Base-by-base conservation (phyloP, 495 filamentous ascomycete species). In the Aspergillus coremiiformis region DNA sequence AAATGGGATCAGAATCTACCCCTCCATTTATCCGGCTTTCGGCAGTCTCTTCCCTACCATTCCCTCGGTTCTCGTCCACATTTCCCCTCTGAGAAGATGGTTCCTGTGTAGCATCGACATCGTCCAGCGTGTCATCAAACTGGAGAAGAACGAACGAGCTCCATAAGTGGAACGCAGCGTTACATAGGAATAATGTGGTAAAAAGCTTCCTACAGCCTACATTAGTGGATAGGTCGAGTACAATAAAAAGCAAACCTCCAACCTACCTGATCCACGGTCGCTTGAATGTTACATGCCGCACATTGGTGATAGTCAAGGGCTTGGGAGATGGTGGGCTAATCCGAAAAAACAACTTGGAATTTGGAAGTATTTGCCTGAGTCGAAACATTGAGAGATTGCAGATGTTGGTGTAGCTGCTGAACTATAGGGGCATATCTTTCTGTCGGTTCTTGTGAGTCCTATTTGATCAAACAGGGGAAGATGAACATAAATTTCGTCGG, bases 1-100 rank as follows among this genome's bases (percentile, higher is more conserved):
- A 90, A 1, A 82, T 52, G 11, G 59, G 55, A 30, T 68, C 64
- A 39, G 75, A 59, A 56, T 60, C 59, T 43, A 57, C 66, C n/a
- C 64, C 48, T 17, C 73, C 62, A 24, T 71, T 57, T 21, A 61
- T 59, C 23, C 64, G 37, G 9, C 53, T 49, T 15, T 52, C 59
- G 27, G 57, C 14, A 6, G 56, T 39, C 7, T 54, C 29, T 15
- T 52, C 57, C 4, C 55, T 57, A 22, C 54, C 35, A 33, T 67
- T 59, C 17, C 57, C 57, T 14, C 43, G 4, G 47, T 39, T 52
- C 9, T 46, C 15, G 29, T 24, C 47, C 0, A 30, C 33, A 14
- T 5, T 52, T 27, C n/a, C 29, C 1, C 8, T n/a, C 27, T 39
- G 23, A 19, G 33, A 4, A 41, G 21, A 24, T 39, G 50, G 4